Evolutionary conservation across 2,329 filamentous ascomycete genomes (phyloP).

Genomic region (Keithomyces neogunnii): DNA sequence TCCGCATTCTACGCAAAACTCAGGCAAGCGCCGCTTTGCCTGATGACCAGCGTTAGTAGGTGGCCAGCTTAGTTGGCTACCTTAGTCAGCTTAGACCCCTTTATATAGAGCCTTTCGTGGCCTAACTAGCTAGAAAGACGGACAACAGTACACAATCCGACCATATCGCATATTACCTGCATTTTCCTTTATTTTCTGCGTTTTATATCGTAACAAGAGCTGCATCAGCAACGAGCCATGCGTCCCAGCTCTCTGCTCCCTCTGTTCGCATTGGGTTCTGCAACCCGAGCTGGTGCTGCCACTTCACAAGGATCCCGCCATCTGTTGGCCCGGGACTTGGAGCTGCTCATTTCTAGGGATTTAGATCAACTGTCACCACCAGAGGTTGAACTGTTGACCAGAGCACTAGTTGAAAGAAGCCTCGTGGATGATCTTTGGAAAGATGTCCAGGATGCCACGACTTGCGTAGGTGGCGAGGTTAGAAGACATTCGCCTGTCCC

Average conservation of each 20-base stretch:
- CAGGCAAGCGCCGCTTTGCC: no score
- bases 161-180: no score
- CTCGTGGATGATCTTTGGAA: slow-evolving; percentile 16
- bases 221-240: slow-evolving; percentile 5
- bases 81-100: no score
- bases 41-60: no score
- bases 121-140: no score
- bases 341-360: slow-evolving; percentile 2
- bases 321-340: slow-evolving; percentile 3
- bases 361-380: not conserved
- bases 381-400: not conserved
- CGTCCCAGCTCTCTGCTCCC: slow-evolving; percentile 8
- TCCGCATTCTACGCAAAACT: no score
- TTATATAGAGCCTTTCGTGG: no score
- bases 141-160: no score
- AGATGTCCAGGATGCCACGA: slow-evolving; percentile 14
- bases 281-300: slow-evolving; percentile 2
- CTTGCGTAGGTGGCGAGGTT: slow-evolving; percentile 19
- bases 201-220: not conserved
- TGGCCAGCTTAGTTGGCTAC: no score
- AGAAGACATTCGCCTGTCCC: not conserved
- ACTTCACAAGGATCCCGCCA: not conserved
- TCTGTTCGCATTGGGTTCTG: slow-evolving; percentile 11
- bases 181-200: not conserved
- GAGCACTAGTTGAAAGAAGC: slow-evolving; percentile 7